Conservation (phyloP, 2,329 filamentous ascomycete genomes). For the Ascomycota sp. region DNA sequence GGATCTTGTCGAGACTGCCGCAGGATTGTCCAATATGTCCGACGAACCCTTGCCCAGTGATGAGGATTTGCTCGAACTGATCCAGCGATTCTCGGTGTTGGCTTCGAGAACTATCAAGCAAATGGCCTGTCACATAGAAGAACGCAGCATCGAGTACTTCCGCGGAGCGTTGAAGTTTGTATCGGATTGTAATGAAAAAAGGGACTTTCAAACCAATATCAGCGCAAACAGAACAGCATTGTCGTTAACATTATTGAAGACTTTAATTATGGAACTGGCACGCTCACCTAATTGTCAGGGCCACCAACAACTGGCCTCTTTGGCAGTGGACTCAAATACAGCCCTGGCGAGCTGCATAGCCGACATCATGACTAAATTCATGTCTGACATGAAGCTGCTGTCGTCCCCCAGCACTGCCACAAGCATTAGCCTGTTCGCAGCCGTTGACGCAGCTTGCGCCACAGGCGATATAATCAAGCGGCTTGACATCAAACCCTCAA, state of each 20-base stretch:
- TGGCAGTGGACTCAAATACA: slow-evolving; percentile 8
- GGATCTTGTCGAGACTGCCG: slow-evolving; percentile 13
- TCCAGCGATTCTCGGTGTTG: slow-evolving; percentile 12
- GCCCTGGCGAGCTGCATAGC: slow-evolving; percentile 9
- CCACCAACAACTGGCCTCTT: slow-evolving; percentile 6
- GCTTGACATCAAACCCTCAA: slow-evolving; percentile 9
- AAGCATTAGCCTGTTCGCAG: slow-evolving; percentile 11
- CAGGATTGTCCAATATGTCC: slow-evolving; percentile 10
- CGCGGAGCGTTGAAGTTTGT: slow-evolving; percentile 8
- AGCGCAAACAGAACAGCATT: slow-evolving; percentile 5
- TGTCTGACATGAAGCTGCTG: slow-evolving; percentile 11
- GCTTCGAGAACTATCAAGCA: slow-evolving; percentile 15
- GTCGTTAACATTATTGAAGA: slow-evolving; percentile 15
- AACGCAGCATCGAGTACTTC: slow-evolving; percentile 20
- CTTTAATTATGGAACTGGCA: slow-evolving; percentile 9
- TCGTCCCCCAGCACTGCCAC: slow-evolving; percentile 5
- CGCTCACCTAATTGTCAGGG: slow-evolving; percentile 8
- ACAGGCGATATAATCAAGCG: slow-evolving; percentile 6
- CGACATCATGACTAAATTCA: slow-evolving; percentile 7
- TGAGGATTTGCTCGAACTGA: slow-evolving; percentile 11
- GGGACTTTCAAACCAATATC: neutral
- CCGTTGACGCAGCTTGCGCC: slow-evolving; percentile 11
- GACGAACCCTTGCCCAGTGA: slow-evolving; percentile 7
- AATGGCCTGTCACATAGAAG: slow-evolving; percentile 21
- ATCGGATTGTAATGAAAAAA: slow-evolving; percentile 5